phyloP scores from a whole-genome alignment of 2,329 filamentous ascomycete species.

The Colletotrichum siamense region DNA sequence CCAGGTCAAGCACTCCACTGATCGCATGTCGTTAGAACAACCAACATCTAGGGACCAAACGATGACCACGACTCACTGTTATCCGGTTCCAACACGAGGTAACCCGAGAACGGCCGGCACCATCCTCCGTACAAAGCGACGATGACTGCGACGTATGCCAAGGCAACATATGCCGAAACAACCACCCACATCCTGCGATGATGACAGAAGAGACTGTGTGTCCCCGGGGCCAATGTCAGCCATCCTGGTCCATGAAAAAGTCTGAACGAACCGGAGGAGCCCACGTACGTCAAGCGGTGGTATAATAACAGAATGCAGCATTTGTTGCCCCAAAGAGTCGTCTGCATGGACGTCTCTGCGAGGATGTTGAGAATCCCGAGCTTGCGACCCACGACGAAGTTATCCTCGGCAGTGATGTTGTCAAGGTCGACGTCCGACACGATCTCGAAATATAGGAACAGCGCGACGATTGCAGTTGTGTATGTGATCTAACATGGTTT shows the following conservation, averaged over 20 bases:
- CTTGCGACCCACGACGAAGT: background rate
- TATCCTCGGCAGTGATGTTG: background rate
- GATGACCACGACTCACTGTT: background rate
- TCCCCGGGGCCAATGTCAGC: background rate
- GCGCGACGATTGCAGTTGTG: background rate
- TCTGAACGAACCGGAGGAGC: background rate
- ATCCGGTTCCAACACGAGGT: background rate
- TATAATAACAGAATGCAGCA: conserved; percentile 14
- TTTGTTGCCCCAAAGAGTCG: conserved; percentile 20
- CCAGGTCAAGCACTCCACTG: conserved; percentile 17
- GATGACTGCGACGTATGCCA: conserved; percentile 10
- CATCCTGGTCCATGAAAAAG: background rate
- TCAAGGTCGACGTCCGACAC: background rate
- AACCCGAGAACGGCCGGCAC: conserved; percentile 16
- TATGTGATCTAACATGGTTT: background rate
- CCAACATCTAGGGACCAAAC: too few relatives aligned
- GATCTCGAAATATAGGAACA: conserved; percentile 9
- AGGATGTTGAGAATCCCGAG: conserved; percentile 13
- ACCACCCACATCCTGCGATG: background rate
- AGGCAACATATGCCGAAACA: background rate
- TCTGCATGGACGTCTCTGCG: conserved; percentile 12
- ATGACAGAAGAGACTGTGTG: conserved; percentile 5
- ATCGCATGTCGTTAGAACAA: background rate
- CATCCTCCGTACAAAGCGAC: conserved; percentile 13
- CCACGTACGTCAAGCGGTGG: conserved; percentile 3